Evolutionary conservation across 805 yeast genomes (phyloP).

Genomic region (Ogataea trehaloabstinens): DNA sequence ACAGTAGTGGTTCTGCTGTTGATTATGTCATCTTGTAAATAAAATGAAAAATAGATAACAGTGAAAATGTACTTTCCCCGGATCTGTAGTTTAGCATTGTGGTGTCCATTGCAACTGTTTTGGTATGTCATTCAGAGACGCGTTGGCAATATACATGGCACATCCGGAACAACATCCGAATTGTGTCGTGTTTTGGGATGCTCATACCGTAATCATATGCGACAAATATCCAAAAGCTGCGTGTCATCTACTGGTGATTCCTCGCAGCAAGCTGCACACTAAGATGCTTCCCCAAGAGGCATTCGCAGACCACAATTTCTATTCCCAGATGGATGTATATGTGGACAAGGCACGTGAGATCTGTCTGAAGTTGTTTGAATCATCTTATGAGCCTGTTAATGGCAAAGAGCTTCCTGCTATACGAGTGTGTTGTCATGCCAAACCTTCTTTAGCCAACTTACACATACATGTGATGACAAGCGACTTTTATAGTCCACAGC

Average conservation of each 20-base stretch:
- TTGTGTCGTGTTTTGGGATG: conserved; percentile 47
- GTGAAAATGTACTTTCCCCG: no score
- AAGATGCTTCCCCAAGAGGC: conserved; percentile 51
- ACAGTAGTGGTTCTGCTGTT: no score
- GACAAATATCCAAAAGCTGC: conserved; percentile 66
- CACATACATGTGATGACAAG: conserved; percentile 72
- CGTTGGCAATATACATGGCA: conserved; percentile 46
- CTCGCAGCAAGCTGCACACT: conserved; percentile 44
- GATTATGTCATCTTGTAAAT: no score
- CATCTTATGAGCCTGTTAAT: conserved; percentile 11
- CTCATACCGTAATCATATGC: conserved; percentile 50
- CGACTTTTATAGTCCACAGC: conserved; percentile 52
- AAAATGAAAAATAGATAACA: no score
- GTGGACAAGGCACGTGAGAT: conserved; percentile 36
- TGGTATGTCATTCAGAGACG: conserved; percentile 36
- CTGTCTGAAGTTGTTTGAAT: conserved; percentile 14
- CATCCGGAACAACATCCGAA: conserved; percentile 40
- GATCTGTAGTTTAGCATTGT: no score
- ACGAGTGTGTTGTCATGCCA: conserved; percentile 63
- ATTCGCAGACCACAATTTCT: conserved; percentile 36
- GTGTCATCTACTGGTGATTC: conserved; percentile 60
- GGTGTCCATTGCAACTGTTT: no score
- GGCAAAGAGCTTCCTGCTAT: conserved; percentile 32
- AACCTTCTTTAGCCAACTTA: conserved; percentile 66
- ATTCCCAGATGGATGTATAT: conserved; percentile 29